phyloP scores from a whole-genome alignment of 208 protist species.

The Wallacemonas sp. region DNA sequence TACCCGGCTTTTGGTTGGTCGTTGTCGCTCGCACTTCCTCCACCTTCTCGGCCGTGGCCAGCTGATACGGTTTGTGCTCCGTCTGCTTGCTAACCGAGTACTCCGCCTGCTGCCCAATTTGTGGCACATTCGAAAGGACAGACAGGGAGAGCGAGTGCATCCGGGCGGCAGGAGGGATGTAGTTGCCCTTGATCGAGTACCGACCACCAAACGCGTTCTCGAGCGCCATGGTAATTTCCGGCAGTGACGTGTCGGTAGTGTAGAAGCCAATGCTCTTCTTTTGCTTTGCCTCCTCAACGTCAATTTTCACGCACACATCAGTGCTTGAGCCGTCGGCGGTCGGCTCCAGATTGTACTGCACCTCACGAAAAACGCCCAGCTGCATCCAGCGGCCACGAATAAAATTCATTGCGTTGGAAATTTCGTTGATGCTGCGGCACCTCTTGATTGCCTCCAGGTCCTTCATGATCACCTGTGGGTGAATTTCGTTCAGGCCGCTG shows the following conservation, averaged over 20 bases:
- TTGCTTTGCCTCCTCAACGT: constrained; percentile 67
- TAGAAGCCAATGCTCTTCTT: constrained; percentile 82
- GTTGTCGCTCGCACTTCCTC: constrained; percentile 71
- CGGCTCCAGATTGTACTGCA: constrained; percentile 85
- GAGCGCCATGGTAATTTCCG: constrained; percentile 71
- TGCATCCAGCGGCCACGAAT: constrained; percentile 58
- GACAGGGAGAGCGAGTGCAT: constrained; percentile 77
- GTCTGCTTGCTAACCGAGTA: constrained; percentile 71
- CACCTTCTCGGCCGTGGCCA: constrained; percentile 62
- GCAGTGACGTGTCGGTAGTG: constrained; percentile 80
- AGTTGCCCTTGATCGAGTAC: constrained; percentile 80
- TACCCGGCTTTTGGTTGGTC: constrained; percentile 50
- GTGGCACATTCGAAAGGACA: constrained; percentile 76
- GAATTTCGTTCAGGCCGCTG: constrained; percentile 48
- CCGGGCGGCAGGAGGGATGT: constrained; percentile 77
- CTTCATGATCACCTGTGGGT: constrained; percentile 65
- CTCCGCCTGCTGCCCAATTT: constrained; percentile 72
- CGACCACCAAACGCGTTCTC: constrained; percentile 77
- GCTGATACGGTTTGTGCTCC: constrained; percentile 69
- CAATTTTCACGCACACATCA: constrained; percentile 79
- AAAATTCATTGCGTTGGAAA: constrained; percentile 50
- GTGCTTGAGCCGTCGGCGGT: constrained; percentile 59
- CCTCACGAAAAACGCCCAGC: constrained; percentile 68
- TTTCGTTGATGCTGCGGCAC: constrained; percentile 61
- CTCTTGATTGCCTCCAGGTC: constrained; percentile 80